Evolutionary conservation across 176 grass and related monocot genomes (phyloP).

Genomic region (Phoenix dactylifera): DNA sequence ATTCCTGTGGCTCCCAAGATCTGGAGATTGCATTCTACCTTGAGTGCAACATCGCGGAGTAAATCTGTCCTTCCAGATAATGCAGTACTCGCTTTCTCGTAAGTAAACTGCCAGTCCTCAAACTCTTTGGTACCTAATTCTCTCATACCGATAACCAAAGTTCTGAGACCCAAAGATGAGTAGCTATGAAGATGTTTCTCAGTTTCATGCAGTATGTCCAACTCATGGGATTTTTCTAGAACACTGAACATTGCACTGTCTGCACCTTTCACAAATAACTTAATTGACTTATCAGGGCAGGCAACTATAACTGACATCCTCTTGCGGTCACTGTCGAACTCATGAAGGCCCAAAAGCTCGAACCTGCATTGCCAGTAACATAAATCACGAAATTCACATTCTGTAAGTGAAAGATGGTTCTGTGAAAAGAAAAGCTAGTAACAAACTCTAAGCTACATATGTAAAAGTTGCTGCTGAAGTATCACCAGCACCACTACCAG

Average conservation of each 20-base stretch:
- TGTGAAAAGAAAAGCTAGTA: too few species aligned
- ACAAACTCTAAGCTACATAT: too few species aligned
- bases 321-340: conserved; percentile 95
- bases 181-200: conserved; percentile 68
- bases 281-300: conserved; percentile 57
- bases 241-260: conserved; percentile 71
- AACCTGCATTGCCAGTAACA: conserved; percentile 38
- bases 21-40: conserved; percentile 46
- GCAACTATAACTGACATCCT: conserved; percentile 83
- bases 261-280: conserved; percentile 82
- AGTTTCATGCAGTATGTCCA: conserved; percentile 42
- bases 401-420: too few species aligned
- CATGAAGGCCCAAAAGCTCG: conserved; percentile 79
- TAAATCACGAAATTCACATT: too few species aligned
- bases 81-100: conserved; percentile 58
- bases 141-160: conserved; percentile 59
- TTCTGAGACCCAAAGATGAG: conserved; percentile 63
- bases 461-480: too few species aligned
- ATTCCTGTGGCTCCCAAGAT: conserved; percentile 78
- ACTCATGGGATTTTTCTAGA: conserved; percentile 36
- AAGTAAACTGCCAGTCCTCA: conserved; percentile 54
- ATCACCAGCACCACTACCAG: too few species aligned
- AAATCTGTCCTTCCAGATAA: conserved; percentile 48
- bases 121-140: conserved; percentile 39
- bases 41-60: conserved; percentile 40